A percentile compares a stretch with the other conserved stretches of the same genome.
Conservation (phyloP, 352 stramenopile genomes). For the Phytophthora citricola region DNA sequence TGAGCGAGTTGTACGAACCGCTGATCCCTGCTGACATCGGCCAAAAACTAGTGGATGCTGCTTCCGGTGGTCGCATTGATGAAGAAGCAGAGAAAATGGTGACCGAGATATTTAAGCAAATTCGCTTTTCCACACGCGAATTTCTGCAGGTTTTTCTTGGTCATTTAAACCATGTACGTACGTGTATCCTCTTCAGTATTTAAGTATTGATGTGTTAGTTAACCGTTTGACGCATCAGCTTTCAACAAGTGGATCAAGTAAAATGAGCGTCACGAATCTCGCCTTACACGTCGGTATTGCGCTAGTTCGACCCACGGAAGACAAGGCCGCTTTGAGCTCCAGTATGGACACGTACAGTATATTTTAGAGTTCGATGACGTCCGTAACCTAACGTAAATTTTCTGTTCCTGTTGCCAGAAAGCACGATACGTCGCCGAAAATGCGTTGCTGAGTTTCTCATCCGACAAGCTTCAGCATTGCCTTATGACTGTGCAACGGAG, state of each 20-base stretch:
- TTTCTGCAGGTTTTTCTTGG: constrained; percentile 59
- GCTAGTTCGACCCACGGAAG: constrained; percentile 51
- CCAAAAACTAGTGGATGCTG: constrained; percentile 44
- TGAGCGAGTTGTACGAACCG: constrained; percentile 48
- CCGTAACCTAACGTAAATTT: neutral
- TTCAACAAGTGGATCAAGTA: constrained; percentile 42
- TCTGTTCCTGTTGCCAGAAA: constrained; percentile 13
- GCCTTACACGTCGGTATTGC: constrained; percentile 47
- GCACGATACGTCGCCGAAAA: constrained; percentile 40
- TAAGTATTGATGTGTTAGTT: neutral
- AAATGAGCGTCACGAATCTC: constrained; percentile 51
- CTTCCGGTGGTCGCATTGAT: constrained; percentile 1
- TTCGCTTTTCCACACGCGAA: constrained; percentile 43
- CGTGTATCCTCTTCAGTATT: neutral
- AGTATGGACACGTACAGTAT: constrained; percentile 36
- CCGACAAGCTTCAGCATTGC: constrained; percentile 45
- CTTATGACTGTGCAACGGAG: constrained; percentile 54
- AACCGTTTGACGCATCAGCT: constrained; percentile 33
- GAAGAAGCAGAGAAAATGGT: constrained; percentile 22
- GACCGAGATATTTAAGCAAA: constrained; percentile 41
- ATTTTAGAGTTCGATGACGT: neutral
- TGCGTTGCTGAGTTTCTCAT: constrained; percentile 59
- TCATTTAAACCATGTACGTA: constrained; percentile 55
- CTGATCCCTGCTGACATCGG: constrained; percentile 49
- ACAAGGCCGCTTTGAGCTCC: constrained; percentile 22